These are phyloP conservation scores for Avena atlantica DNA, from an alignment of 176 grass and related monocot genomes.

Conservation along the genomic window DNA sequence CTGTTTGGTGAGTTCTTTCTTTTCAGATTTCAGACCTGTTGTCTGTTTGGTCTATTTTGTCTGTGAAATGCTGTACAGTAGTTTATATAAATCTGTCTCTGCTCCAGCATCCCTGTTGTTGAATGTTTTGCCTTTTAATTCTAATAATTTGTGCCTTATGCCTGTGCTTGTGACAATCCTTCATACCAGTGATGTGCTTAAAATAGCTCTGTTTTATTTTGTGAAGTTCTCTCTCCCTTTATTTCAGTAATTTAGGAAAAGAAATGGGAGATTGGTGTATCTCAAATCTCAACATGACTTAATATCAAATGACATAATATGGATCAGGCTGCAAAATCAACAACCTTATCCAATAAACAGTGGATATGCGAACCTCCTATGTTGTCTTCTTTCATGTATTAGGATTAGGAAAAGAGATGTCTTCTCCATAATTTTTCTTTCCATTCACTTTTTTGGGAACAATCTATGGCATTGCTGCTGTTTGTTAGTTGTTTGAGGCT, in stretches of 20 bases:
- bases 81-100: neutral
- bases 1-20: constrained; percentile 66
- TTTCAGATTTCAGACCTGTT: neutral
- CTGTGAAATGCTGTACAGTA: neutral
- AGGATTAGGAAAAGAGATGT: neutral
- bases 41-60: constrained; percentile 16
- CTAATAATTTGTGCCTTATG: neutral
- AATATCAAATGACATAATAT: neutral
- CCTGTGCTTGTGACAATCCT: neutral
- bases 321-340: constrained; percentile 8
- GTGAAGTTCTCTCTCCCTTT: neutral
- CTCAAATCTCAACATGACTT: neutral
- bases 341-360: neutral
- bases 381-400: neutral
- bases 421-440: neutral
- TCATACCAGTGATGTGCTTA: neutral
- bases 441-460: neutral
- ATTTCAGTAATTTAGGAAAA: neutral
- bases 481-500: neutral
- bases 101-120: neutral
- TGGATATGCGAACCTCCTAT: neutral
- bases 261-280: neutral
- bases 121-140: constrained; percentile 2
- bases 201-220: neutral
- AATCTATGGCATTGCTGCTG: neutral